Base-by-base conservation (phyloP, 1,284 basidiomycete genomes). In the Pascua sp. region DNA sequence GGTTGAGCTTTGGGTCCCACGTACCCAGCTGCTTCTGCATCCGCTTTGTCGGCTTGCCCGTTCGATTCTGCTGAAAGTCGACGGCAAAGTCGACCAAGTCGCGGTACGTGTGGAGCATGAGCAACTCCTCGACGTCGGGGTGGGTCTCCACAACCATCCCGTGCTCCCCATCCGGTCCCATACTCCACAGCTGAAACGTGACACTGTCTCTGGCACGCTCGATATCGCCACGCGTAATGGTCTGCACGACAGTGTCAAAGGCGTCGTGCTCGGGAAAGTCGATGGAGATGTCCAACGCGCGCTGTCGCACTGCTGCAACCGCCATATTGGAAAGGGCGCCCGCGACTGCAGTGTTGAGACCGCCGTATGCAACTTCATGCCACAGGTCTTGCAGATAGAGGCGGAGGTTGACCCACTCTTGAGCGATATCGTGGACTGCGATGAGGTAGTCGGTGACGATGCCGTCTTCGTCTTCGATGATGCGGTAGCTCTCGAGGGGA, bases 61-160 rank as follows among this genome's bases (percentile, higher is more conserved):
- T 52, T 12, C 51, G 42, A 15, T 52, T 45, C 13, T 45, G 37
- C 32, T 40, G 51, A 17, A 45, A 52, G 38, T 52, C 51, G 37
- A 18, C 38, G n/a, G 24, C 41, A 13, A 52, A 52, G 12, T 36
- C 43, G 11, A 52, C 9, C 16, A 52, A 37, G 37, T 39, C 51
- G 8, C 12, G 51, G 39, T 52, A 52, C 11, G 43, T 15, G 13
- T 52, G 24, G 48, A 18, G 24, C 17, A 49, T 40, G 17, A 18
- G 16, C 38, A 32, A 41, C 39, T 49, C 48, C 39, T 41, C 24
- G 48, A 42, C 17, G 39, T 49, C 48, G 39, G 24, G 13, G n/a
- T 41, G 41, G 17, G 46, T 47, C 32, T 47, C 46, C 32, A 24
- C 46, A 11, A 47, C 32, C 24, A 49, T 41, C 24, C 24, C 9